phyloP scores from a whole-genome alignment of 768 basidiomycete genomes.

The Mycena kentingensis region DNA sequence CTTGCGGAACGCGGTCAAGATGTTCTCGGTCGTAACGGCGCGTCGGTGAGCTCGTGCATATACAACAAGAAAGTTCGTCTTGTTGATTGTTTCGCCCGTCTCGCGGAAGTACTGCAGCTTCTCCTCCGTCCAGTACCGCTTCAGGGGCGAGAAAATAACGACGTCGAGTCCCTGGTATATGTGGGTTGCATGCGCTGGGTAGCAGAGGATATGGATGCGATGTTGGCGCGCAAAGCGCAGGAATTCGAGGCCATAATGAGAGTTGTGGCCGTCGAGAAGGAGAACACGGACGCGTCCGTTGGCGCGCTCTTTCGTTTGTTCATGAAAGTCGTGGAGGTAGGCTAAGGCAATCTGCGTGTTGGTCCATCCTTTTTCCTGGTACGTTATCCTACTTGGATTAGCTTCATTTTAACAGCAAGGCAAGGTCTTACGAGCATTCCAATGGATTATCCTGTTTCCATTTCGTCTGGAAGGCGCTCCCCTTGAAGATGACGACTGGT shows the following conservation, averaged over 20 bases:
- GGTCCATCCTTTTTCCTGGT: constrained; percentile 37
- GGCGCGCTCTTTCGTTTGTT: constrained; percentile 38
- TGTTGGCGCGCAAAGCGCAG: constrained; percentile 38
- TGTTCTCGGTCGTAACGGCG: constrained; percentile 33
- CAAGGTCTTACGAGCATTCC: neutral
- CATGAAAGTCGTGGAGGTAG: constrained; percentile 44
- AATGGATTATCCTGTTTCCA: constrained; percentile 9
- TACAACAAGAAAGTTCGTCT: constrained; percentile 40
- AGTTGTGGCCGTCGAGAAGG: constrained; percentile 50
- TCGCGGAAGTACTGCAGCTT: constrained; percentile 16
- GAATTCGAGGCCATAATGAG: constrained; percentile 41
- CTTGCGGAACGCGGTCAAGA: constrained; percentile 38
- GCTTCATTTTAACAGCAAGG: neutral
- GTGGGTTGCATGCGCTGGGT: constrained; percentile 48
- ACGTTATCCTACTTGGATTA: neutral
- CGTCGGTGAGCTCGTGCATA: constrained; percentile 34
- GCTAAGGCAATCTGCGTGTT: constrained; percentile 38
- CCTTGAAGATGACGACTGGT: constrained; percentile 13
- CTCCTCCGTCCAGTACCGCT: constrained; percentile 29
- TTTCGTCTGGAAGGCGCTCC: constrained; percentile 10
- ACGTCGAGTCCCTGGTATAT: constrained; percentile 48
- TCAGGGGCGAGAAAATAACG: constrained; percentile 36
- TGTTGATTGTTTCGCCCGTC: constrained; percentile 28
- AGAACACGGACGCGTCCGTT: constrained; percentile 32
- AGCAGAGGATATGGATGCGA: constrained; percentile 44